A percentile compares a stretch with the other conserved stretches of the same genome.
Evolutionary conservation across 2,329 filamentous ascomycete species (phyloP).

Genomic region (Penicillium hordei): DNA sequence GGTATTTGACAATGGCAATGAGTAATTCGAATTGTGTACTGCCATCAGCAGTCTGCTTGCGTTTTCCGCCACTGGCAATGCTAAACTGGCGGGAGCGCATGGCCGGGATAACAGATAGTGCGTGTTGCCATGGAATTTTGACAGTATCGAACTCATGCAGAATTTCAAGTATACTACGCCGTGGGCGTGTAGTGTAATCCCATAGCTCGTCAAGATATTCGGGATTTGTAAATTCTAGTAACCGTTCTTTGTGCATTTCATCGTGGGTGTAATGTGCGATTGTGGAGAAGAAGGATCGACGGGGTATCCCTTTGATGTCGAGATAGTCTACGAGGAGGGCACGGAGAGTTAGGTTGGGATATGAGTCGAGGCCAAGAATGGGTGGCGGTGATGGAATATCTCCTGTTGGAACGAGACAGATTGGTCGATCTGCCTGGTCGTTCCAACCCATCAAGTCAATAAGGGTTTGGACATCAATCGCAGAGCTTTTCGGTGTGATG

Average conservation of each 20-base stretch:
- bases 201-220: slow-evolving; percentile 86
- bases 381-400: slow-evolving; percentile 29
- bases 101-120: slow-evolving; percentile 71
- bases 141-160: slow-evolving; percentile 86
- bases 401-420: slow-evolving; percentile 53
- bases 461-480: slow-evolving; percentile 73
- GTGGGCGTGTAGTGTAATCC: slow-evolving; percentile 89
- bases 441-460: slow-evolving; percentile 79
- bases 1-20: slow-evolving; percentile 86
- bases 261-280: slow-evolving; percentile 75
- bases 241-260: slow-evolving; percentile 71
- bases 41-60: slow-evolving; percentile 40
- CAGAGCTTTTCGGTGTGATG: slow-evolving; percentile 85
- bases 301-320: slow-evolving; percentile 86
- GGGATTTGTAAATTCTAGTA: slow-evolving; percentile 78
- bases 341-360: slow-evolving; percentile 62
- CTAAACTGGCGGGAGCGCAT: slow-evolving; percentile 93
- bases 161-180: slow-evolving; percentile 87
- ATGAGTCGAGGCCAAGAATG: slow-evolving; percentile 38
- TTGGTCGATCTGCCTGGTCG: slow-evolving; percentile 65
- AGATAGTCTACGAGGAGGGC: slow-evolving; percentile 76
- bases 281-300: slow-evolving; percentile 78
- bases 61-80: slow-evolving; percentile 71
- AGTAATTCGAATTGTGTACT: slow-evolving; percentile 66
- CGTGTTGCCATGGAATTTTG: slow-evolving; percentile 72